Conservation (phyloP, 352 stramenopile genomes). For the Phytophthora uliginosa region DNA sequence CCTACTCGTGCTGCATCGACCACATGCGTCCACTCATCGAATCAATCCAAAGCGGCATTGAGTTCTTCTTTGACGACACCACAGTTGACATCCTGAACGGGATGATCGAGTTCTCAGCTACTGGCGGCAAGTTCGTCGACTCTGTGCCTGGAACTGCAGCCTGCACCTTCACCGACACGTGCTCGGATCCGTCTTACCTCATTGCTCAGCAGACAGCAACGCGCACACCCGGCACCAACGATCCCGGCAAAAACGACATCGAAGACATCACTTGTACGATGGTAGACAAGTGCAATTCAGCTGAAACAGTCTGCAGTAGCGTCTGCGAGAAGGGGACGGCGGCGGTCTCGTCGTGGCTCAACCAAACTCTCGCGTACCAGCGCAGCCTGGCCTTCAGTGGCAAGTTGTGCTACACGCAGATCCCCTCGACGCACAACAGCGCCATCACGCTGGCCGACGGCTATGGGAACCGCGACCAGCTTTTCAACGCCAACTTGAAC, state of each 20-base stretch:
- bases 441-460: slow-evolving; percentile 65
- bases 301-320: slow-evolving; percentile 47
- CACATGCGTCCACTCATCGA: slow-evolving; percentile 54
- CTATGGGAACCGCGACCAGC: slow-evolving; percentile 69
- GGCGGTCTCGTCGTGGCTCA: slow-evolving; percentile 46
- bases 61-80: slow-evolving; percentile 51
- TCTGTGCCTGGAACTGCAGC: slow-evolving; percentile 39
- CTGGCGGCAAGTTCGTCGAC: slow-evolving; percentile 47
- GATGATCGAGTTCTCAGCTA: slow-evolving; percentile 51
- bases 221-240: slow-evolving; percentile 45
- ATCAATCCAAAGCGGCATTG: slow-evolving; percentile 44
- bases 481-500: slow-evolving; percentile 62
- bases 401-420: slow-evolving; percentile 57
- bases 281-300: slow-evolving; percentile 51
- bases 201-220: slow-evolving; percentile 39
- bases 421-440: slow-evolving; percentile 69
- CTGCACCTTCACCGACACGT: slow-evolving; percentile 51
- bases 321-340: slow-evolving; percentile 57
- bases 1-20: slow-evolving; percentile 58
- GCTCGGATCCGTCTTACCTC: slow-evolving; percentile 43
- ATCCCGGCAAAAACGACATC: slow-evolving; percentile 51
- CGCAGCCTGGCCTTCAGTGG: slow-evolving; percentile 50
- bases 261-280: slow-evolving; percentile 43
- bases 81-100: slow-evolving; percentile 56
- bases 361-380: slow-evolving; percentile 56